Percentiles rank a stretch among this genome's conserved stretches.
Evolutionary conservation across 2,329 filamentous ascomycete genomes (phyloP).

Genomic region (Verticillium isaacii): DNA sequence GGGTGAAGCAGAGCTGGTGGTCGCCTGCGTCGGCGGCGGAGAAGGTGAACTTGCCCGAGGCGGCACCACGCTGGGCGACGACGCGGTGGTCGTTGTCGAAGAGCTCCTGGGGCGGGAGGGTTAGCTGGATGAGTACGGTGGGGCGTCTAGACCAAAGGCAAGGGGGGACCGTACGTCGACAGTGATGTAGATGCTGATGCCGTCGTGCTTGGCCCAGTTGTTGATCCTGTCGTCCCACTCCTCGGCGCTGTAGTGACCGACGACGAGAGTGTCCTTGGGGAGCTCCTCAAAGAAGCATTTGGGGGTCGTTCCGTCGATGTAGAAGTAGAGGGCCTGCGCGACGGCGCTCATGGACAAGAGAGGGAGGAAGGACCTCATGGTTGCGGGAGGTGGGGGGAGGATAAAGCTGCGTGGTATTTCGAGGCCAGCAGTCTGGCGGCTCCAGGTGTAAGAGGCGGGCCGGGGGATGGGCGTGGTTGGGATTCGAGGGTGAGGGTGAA

Average conservation of each 20-base stretch:
- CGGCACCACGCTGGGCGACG: constrained; percentile 74
- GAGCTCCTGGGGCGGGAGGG: constrained; percentile 54
- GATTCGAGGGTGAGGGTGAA: constrained; percentile 1
- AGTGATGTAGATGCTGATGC: constrained; percentile 80
- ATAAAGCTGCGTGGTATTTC: background rate
- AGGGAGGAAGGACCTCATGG: constrained; percentile 58
- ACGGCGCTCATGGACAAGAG: constrained; percentile 60
- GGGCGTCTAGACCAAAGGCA: background rate
- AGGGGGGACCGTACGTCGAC: constrained; percentile 61
- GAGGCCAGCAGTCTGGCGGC: background rate
- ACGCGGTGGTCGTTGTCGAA: constrained; percentile 98
- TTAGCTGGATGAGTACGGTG: background rate
- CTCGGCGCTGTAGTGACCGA: constrained; percentile 85
- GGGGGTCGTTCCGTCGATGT: constrained; percentile 76
- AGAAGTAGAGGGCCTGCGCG: constrained; percentile 89
- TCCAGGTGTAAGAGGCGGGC: constrained; percentile 2
- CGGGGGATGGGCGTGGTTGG: constrained; percentile 6
- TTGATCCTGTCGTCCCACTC: constrained; percentile 71
- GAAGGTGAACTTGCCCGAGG: constrained; percentile 88
- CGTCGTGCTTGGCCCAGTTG: constrained; percentile 67
- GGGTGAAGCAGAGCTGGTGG: constrained; percentile 92
- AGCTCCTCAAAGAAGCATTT: constrained; percentile 99
- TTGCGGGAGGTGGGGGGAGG: constrained; percentile 13
- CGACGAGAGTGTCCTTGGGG: constrained; percentile 93
- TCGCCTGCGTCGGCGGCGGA: constrained; percentile 90